These are phyloP conservation scores for Ustilago hordei DNA, from an alignment of 1,284 basidiomycete genomes.

Conservation along the genomic window DNA sequence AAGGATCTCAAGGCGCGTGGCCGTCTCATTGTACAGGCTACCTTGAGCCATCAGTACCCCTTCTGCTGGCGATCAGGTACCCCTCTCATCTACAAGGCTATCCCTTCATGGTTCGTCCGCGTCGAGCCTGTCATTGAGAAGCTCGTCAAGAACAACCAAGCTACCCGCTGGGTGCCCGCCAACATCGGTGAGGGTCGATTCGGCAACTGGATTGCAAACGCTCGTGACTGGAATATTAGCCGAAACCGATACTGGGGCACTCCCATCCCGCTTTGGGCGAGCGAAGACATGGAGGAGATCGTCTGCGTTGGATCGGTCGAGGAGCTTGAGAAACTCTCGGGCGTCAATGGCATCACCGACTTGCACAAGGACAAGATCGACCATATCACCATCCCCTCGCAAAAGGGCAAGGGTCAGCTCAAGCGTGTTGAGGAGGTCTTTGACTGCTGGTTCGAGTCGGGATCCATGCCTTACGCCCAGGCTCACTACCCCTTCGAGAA, in stretches of 20 bases:
- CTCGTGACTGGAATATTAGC: slow-evolving; percentile 99
- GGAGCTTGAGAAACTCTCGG: slow-evolving; percentile 88
- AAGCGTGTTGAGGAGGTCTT: slow-evolving; percentile 96
- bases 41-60: slow-evolving; percentile 90
- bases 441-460: slow-evolving; percentile 99
- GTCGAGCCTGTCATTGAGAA: slow-evolving; percentile 86
- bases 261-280: slow-evolving; percentile 95
- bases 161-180: slow-evolving; percentile 94
- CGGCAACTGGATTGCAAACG: slow-evolving; percentile 96
- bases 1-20: slow-evolving; percentile 90
- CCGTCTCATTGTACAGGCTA: slow-evolving; percentile 87
- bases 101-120: slow-evolving; percentile 95
- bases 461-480: slow-evolving; percentile 99
- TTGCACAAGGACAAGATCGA: slow-evolving; percentile 95
- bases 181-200: slow-evolving; percentile 91
- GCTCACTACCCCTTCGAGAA: slow-evolving; percentile 98
- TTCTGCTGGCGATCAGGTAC: slow-evolving; percentile 96
- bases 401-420: slow-evolving; percentile 86
- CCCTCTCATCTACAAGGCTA: slow-evolving; percentile 94
- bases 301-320: slow-evolving; percentile 88
- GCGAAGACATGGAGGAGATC: slow-evolving; percentile 92
- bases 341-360: slow-evolving; percentile 87
- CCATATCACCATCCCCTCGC: slow-evolving; percentile 93
- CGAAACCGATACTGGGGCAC: slow-evolving; percentile 99
- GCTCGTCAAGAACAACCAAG: slow-evolving; percentile 89